Base-by-base conservation (phyloP, 352 stramenopile genomes). In the Phytophthora cactorum region DNA sequence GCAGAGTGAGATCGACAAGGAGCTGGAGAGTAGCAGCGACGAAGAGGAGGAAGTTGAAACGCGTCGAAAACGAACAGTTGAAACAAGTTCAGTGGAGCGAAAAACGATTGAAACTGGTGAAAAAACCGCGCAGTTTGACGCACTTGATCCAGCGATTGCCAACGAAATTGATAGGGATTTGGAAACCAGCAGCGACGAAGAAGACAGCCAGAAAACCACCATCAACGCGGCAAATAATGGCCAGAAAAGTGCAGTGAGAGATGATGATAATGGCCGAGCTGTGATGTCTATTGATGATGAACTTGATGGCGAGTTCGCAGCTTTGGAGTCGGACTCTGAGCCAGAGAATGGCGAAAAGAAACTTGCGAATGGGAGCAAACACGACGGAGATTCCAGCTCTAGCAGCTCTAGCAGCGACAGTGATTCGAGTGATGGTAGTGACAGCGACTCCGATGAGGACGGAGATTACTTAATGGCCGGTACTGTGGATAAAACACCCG, bases 241-340 rank as follows among this genome's bases (percentile, higher is more conserved):
- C 22, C 22, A 22, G 22, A 22, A 22, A 22, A 22, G 0, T 22
- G 22, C 22, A 22, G 22, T 22, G 22, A 22, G 22, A 22, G 22
- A 22, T 11, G n/a, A 15, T 12, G 22, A 29, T 62, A 15, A 28
- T 5, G 8, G n/a, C 46, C 9, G 25, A 36, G 10, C 17, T 2
- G 27, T 45, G 4, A 55, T 66, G 52, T 76, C 68, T 10, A 80
- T 84, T 52, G 77, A 77, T 15, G 74, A 77, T 17, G 74, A 73
- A 32, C 59, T 84, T 5, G 77, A 84, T 36, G 68, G 67, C 22
- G 77, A 82, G 31, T 68, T 84, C 28, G 74, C 70, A 45, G 70
- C 63, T 12, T 63, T 73, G 11, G 63, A 77, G 11, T 69, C 70
- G 1, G 70, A 81, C 14, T 64, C 63, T 4, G 74, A 78, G n/a